Percentiles rank a stretch among this genome's conserved stretches.
Evolutionary conservation across 192 early-diverging fungal species (phyloP).

Genomic region (Backusella mclennaniae): DNA sequence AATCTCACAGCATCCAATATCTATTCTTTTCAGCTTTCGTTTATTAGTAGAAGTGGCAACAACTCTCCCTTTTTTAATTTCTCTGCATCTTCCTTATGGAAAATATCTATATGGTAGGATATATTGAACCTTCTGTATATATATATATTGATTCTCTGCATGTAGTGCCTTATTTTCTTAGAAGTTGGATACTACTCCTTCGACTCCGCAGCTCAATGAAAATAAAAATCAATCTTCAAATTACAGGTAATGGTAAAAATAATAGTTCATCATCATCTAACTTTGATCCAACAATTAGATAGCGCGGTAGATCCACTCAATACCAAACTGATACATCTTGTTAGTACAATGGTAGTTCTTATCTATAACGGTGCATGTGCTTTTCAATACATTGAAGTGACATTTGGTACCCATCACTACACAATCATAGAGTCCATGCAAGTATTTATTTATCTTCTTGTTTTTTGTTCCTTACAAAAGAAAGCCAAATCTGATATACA

Average conservation of each 20-base stretch:
- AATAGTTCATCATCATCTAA: background rate
- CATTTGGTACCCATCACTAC: slow-evolving; percentile 36
- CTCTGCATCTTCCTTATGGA: slow-evolving; percentile 37
- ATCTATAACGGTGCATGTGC: slow-evolving; percentile 57
- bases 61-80: slow-evolving; percentile 53
- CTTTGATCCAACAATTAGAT: slow-evolving; percentile 18
- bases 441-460: slow-evolving; percentile 27
- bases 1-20: slow-evolving; percentile 11
- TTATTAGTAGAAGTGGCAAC: slow-evolving; percentile 46
- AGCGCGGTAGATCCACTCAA: slow-evolving; percentile 45
- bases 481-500: background rate
- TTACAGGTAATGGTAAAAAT: slow-evolving; percentile 35
- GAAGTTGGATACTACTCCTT: slow-evolving; percentile 51
- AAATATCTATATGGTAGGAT: slow-evolving; percentile 40
- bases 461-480: no score
- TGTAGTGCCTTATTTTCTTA: slow-evolving; percentile 58
- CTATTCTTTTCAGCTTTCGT: slow-evolving; percentile 42
- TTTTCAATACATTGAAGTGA: slow-evolving; percentile 59
- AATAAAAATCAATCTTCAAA: slow-evolving; percentile 44
- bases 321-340: slow-evolving; percentile 52
- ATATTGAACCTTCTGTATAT: background rate
- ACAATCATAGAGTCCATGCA: slow-evolving; percentile 34
- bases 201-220: slow-evolving; percentile 53
- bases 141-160: background rate
- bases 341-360: slow-evolving; percentile 48